Conservation (phyloP, 768 basidiomycete genomes). For the Boletellus ananiceps region DNA sequence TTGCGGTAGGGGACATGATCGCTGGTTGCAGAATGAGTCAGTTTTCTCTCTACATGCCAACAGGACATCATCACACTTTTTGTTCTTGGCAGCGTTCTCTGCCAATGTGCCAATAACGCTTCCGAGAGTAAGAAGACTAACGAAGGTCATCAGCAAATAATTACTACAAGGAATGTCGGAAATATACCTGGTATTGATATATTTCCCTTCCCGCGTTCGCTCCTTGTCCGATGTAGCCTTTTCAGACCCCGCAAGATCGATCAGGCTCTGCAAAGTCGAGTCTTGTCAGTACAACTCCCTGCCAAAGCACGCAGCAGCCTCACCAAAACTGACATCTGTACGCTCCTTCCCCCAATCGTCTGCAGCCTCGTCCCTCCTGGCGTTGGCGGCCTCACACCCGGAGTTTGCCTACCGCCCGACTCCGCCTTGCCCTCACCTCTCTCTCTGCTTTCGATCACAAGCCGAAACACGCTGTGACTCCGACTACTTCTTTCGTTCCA, state of each 20-base stretch:
- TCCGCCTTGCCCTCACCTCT: constrained; percentile 46
- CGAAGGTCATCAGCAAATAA: background rate
- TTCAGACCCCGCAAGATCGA: constrained; percentile 96
- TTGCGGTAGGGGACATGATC: constrained; percentile 95
- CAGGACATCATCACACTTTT: constrained; percentile 41
- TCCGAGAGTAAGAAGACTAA: constrained; percentile 84
- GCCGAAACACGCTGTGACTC: constrained; percentile 90
- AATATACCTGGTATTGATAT: constrained; percentile 83
- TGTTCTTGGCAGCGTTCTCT: constrained; percentile 77
- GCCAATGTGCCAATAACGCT: constrained; percentile 89
- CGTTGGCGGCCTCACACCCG: constrained; percentile 46
- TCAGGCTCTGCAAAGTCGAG: constrained; percentile 58
- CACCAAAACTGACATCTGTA: constrained; percentile 73
- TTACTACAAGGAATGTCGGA: background rate
- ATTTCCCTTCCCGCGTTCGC: constrained; percentile 91
- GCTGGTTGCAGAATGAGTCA: constrained; percentile 28
- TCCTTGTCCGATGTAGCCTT: constrained; percentile 95
- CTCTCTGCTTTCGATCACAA: constrained; percentile 87
- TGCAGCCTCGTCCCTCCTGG: constrained; percentile 65
- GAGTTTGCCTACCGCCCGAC: constrained; percentile 47
- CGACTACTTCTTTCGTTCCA: constrained; percentile 97
- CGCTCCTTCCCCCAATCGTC: constrained; percentile 73
- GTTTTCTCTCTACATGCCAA: background rate
- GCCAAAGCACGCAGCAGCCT: constrained; percentile 6
- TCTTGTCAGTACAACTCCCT: background rate